phyloP scores from a whole-genome alignment of 805 yeast genomes.

The Lachancea dasiensis region DNA sequence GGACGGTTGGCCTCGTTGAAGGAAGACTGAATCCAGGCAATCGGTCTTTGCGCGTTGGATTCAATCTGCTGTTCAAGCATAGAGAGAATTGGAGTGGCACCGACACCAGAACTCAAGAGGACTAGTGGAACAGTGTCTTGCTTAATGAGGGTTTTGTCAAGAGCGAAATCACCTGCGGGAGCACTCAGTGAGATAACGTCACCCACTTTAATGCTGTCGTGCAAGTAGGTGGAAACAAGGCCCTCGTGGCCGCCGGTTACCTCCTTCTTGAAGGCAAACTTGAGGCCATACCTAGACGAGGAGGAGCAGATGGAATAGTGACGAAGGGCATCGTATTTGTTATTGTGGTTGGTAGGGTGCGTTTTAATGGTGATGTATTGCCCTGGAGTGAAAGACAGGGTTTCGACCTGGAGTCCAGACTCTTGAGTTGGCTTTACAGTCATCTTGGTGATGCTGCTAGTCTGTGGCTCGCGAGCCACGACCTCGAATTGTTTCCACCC shows the following conservation, averaged over 20 bases:
- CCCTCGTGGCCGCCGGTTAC: slow-evolving; percentile 35
- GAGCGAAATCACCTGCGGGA: slow-evolving; percentile 52
- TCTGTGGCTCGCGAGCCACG: slow-evolving; percentile 38
- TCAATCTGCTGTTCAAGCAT: slow-evolving; percentile 37
- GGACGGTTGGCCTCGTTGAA: slow-evolving; percentile 21
- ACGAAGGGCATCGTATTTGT: slow-evolving; percentile 42
- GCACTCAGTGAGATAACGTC: slow-evolving; percentile 46
- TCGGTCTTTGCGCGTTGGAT: slow-evolving; percentile 27
- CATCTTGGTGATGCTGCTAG: slow-evolving; percentile 44
- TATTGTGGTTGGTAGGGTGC: slow-evolving; percentile 33
- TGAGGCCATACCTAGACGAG: slow-evolving; percentile 37
- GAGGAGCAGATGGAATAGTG: slow-evolving; percentile 52
- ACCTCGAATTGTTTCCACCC: slow-evolving; percentile 52
- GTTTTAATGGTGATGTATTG: slow-evolving; percentile 37
- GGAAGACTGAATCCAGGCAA: slow-evolving; percentile 31
- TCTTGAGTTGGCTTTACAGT: slow-evolving; percentile 44
- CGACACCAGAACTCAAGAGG: slow-evolving; percentile 58
- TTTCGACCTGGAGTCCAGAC: slow-evolving; percentile 26
- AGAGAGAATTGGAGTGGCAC: slow-evolving; percentile 59
- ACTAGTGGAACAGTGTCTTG: slow-evolving; percentile 34
- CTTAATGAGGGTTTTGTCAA: slow-evolving; percentile 23
- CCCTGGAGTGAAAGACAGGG: slow-evolving; percentile 32
- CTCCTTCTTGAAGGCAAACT: slow-evolving; percentile 52
- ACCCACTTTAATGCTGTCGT: slow-evolving; percentile 42
- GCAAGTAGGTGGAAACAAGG: slow-evolving; percentile 44